Conservation (phyloP, 2,329 filamentous ascomycete genomes). For the Oidium heveae region DNA sequence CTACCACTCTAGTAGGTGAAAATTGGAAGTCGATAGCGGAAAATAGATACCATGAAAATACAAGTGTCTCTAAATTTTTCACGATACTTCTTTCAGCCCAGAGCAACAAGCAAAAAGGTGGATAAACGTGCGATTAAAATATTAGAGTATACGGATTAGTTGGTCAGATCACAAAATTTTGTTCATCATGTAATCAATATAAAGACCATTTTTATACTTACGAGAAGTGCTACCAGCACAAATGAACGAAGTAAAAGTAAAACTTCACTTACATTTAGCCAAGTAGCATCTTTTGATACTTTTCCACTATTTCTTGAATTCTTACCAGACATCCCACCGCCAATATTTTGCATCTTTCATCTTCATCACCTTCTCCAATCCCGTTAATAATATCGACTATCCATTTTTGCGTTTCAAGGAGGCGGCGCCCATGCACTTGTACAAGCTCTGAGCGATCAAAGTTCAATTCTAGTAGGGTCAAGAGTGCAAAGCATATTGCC, state of each 20-base stretch:
- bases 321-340: constrained; percentile 56
- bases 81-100: too few species aligned
- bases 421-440: constrained; percentile 44
- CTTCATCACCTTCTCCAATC: constrained; percentile 28
- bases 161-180: too few species aligned
- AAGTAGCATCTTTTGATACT: constrained; percentile 52
- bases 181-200: too few species aligned
- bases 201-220: too few species aligned
- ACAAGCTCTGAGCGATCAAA: constrained; percentile 48
- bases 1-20: too few species aligned
- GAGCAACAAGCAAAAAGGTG: too few species aligned
- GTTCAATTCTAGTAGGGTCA: constrained; percentile 65
- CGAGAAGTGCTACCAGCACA: too few species aligned
- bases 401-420: constrained; percentile 79
- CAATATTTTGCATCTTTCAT: constrained; percentile 55
- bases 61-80: too few species aligned
- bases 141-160: too few species aligned
- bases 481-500: constrained; percentile 52
- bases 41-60: too few species aligned
- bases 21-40: too few species aligned
- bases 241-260: background rate
- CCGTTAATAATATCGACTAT: constrained; percentile 48
- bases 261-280: constrained; percentile 17
- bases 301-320: constrained; percentile 57
- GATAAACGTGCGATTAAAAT: too few species aligned